phyloP scores from a whole-genome alignment of 352 stramenopile species.

The Phytophthora cactorum region DNA sequence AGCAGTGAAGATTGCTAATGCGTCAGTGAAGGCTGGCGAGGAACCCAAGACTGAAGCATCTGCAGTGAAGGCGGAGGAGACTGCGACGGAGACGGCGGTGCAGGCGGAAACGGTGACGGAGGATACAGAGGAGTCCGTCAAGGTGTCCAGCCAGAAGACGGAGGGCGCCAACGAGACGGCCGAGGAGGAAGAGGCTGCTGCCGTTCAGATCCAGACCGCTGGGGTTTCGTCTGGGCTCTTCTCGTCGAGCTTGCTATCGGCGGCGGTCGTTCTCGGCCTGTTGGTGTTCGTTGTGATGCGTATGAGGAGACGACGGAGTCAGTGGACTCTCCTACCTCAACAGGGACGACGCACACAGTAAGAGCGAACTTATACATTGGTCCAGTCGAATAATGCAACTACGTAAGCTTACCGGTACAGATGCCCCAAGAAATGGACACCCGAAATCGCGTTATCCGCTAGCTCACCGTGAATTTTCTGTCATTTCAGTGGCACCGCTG shows the following conservation, averaged over 20 bases:
- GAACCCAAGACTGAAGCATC: slow-evolving; percentile 4
- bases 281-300: slow-evolving; percentile 20
- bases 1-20: slow-evolving; percentile 1
- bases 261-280: slow-evolving; percentile 8
- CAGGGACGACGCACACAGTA: slow-evolving; percentile 27
- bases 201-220: slow-evolving; percentile 1
- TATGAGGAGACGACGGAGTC: slow-evolving; percentile 19
- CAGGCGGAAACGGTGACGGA: slow-evolving; percentile 18
- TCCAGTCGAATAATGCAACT: not conserved
- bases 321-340: slow-evolving; percentile 27
- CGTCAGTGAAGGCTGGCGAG: not conserved
- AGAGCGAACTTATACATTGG: slow-evolving; percentile 7
- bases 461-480: no score
- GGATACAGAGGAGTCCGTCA: slow-evolving; percentile 17
- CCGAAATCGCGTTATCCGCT: no score
- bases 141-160: slow-evolving; percentile 29
- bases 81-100: not conserved
- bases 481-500: no score
- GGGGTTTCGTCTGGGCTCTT: slow-evolving; percentile 1
- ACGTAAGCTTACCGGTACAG: not conserved
- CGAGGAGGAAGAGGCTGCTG: slow-evolving; percentile 2
- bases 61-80: not conserved
- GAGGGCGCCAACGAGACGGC: slow-evolving; percentile 22
- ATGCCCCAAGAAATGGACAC: no score
- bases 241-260: slow-evolving; percentile 21